Evolutionary conservation across 179 eudicot species (phyloP), one percentile per base, ranked within the genome.

Genomic region (Dionaea muscipula): DNA sequence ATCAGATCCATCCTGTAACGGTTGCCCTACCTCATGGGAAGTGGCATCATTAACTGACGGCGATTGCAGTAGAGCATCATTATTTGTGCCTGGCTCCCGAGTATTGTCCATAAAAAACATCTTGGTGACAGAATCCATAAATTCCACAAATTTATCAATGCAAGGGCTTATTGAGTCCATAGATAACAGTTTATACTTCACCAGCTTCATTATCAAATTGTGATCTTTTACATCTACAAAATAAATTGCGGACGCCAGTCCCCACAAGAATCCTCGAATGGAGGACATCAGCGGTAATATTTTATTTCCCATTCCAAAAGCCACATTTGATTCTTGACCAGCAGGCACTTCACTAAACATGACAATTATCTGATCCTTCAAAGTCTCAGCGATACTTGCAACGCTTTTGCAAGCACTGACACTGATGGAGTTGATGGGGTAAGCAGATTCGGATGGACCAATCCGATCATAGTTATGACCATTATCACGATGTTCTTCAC

Each of bases 211-310:
- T 65, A 70, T 70, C 46, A 69, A 22, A 50, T 72, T 64, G 45
- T 57, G 50, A 40, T n/a, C 53, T 31, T 23, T 64, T 36, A 68
- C 58, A 53, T 74, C 62, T 48, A 63, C 31, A 49, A 60, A 63
- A 66, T 71, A 66, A 66, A 88, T 49, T 38, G 83, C 62, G 53
- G 81, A 67, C 63, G 75, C 74, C 61, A 88, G 67, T 50, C 99
- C 99, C 81, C 79, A 72, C 41, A 85, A 56, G 55, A 78, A 72
- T 40, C 95, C 96, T 53, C 79, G 94, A 59, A 61, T 61, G 68
- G 94, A 85, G 64, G 86, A 73, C 57, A 83, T 19, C 15, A 61
- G 47, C 7, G 80, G 55, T 51, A 79, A 75, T 26, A 80, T 64
- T 62, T 68, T 78, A 53, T 65, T 68, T 37, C 47, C 59, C 50